Evolutionary conservation across 345 rosid species (phyloP).

Genomic region (Aquilaria sinensis): DNA sequence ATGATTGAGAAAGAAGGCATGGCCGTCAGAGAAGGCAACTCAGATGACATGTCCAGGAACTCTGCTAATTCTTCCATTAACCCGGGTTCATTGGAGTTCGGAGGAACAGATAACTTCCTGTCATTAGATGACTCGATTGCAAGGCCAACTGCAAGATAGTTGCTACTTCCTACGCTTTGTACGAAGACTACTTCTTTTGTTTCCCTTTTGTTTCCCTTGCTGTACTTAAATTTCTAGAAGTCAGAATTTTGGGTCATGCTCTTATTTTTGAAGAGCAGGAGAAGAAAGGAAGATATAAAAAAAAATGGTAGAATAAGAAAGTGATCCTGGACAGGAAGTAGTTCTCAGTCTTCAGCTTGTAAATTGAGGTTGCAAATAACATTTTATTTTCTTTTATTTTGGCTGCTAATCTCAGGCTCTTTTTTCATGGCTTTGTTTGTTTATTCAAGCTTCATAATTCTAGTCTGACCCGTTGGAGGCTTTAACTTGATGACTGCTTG

Average conservation of each 20-base stretch:
- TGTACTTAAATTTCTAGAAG: no score
- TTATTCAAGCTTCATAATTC: no score
- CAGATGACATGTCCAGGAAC: conserved; percentile 68
- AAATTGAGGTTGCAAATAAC: no score
- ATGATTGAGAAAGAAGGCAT: conserved; percentile 60
- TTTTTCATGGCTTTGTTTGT: no score
- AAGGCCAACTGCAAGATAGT: conserved; percentile 68
- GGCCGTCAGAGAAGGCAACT: conserved; percentile 48
- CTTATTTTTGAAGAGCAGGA: conserved; percentile 14
- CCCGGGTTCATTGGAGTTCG: conserved; percentile 40
- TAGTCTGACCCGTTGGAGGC: no score
- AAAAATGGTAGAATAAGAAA: conserved; percentile 7
- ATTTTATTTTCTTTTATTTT: no score
- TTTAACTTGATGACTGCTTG: no score
- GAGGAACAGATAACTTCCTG: conserved; percentile 47
- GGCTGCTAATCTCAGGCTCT: no score
- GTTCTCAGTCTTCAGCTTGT: no score
- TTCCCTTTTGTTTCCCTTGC: neutral
- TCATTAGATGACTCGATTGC: conserved; percentile 54
- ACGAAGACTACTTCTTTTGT: conserved; percentile 9
- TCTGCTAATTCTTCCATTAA: conserved; percentile 69
- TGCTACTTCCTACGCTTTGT: conserved; percentile 10
- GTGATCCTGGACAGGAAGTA: no score
- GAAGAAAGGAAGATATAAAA: neutral
- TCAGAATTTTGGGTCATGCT: no score